Conservation (phyloP, 169 alveolate genomes). For the Plasmodium falciparum region DNA sequence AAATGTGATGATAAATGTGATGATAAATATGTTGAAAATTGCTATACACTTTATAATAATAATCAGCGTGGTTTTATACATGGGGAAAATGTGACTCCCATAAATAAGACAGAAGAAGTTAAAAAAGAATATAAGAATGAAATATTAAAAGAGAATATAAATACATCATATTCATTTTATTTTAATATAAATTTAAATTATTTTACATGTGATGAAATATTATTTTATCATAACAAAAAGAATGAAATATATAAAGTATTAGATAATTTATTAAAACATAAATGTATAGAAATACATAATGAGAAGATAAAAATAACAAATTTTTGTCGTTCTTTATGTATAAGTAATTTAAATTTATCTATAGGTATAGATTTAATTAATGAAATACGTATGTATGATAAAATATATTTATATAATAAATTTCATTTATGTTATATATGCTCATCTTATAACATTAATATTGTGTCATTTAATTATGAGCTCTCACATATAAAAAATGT, state of each 20-base stretch:
- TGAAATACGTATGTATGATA: constrained; percentile 39
- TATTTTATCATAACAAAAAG: constrained; percentile 31
- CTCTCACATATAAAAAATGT: constrained; percentile 38
- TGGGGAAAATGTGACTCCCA: no score
- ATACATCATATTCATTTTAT: background rate
- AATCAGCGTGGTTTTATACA: no score
- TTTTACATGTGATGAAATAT: constrained; percentile 25
- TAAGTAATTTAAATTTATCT: constrained; percentile 45
- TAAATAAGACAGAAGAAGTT: background rate
- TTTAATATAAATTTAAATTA: constrained; percentile 1
- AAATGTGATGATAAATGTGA: no score
- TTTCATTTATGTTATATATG: constrained; percentile 69
- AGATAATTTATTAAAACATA: constrained; percentile 17
- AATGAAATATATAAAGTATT: constrained; percentile 25
- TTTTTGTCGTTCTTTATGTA: constrained; percentile 50
- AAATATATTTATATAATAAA: constrained; percentile 22
- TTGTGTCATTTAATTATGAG: constrained; percentile 29
- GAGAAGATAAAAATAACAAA: constrained; percentile 22
- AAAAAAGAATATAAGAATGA: background rate
- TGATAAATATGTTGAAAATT: no score
- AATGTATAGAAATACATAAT: constrained; percentile 35
- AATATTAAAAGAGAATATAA: background rate
- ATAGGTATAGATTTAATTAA: constrained; percentile 29
- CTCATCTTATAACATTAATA: constrained; percentile 29
- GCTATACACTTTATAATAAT: no score